These are phyloP conservation scores for Alternaria solani DNA, from an alignment of 2,329 filamentous ascomycete genomes.

Conservation along the genomic window DNA sequence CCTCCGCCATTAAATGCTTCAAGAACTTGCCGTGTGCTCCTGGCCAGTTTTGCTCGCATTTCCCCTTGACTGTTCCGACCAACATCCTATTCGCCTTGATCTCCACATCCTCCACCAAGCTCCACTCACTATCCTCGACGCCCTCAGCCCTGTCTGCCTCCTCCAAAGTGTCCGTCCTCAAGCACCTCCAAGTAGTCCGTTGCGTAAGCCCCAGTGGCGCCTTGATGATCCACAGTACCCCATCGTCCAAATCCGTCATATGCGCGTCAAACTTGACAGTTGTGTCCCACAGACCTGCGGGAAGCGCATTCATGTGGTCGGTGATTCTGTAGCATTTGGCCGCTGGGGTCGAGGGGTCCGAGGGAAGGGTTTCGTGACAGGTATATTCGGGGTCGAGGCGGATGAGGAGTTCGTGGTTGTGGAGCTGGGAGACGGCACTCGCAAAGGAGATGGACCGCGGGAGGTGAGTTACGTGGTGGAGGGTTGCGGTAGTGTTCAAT, in stretches of 20 bases:
- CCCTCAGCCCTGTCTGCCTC: slow-evolving; percentile 16
- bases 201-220: slow-evolving; percentile 48
- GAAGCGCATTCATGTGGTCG: slow-evolving; percentile 49
- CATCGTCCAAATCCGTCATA: slow-evolving; percentile 46
- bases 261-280: slow-evolving; percentile 46
- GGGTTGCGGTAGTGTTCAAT: slow-evolving; percentile 42
- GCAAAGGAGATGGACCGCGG: slow-evolving; percentile 33
- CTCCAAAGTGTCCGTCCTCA: slow-evolving; percentile 29
- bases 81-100: slow-evolving; percentile 45
- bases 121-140: slow-evolving; percentile 37
- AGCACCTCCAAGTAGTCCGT: slow-evolving; percentile 42
- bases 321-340: slow-evolving; percentile 50
- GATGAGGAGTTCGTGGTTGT: slow-evolving; percentile 50
- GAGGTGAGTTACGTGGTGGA: slow-evolving; percentile 47
- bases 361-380: slow-evolving; percentile 40
- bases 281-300: slow-evolving; percentile 47
- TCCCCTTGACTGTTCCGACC: slow-evolving; percentile 46
- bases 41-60: slow-evolving; percentile 49
- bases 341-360: slow-evolving; percentile 23
- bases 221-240: slow-evolving; percentile 46
- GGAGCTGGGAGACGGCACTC: slow-evolving; percentile 34
- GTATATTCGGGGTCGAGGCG: slow-evolving; percentile 48
- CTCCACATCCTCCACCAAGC: slow-evolving; percentile 48
- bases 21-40: slow-evolving; percentile 45
- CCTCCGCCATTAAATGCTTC: slow-evolving; percentile 27